phyloP scores from a whole-genome alignment of 306 rosid species.

The Rosa lucieae region DNA sequence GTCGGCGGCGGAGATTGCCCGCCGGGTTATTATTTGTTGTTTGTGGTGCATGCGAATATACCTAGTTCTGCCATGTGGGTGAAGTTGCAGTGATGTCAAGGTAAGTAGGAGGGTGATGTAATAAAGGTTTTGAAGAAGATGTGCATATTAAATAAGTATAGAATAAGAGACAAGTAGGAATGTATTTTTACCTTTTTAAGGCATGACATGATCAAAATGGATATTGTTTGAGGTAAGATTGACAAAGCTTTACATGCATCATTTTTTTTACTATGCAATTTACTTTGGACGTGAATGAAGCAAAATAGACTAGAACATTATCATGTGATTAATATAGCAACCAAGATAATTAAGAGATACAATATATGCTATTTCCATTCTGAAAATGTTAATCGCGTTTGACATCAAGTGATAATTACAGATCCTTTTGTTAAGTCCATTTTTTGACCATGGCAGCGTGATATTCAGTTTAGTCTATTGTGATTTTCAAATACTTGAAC shows the following conservation, averaged over 20 bases:
- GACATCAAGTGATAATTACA: too few relatives aligned
- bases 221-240: background rate
- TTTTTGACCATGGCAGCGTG: too few relatives aligned
- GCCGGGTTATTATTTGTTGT: constrained; percentile 59
- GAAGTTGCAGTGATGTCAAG: constrained; percentile 35
- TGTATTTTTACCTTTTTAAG: background rate
- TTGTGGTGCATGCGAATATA: constrained; percentile 54
- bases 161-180: too few relatives aligned
- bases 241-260: background rate
- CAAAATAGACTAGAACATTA: too few relatives aligned
- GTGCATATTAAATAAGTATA: background rate
- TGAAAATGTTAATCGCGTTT: too few relatives aligned
- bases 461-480: too few relatives aligned
- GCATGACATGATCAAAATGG: background rate
- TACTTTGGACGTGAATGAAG: too few relatives aligned
- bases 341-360: too few relatives aligned
- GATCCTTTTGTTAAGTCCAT: too few relatives aligned
- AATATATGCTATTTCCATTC: background rate
- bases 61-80: constrained; percentile 73
- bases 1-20: constrained; percentile 59
- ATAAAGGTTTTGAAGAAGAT: background rate
- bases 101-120: background rate
- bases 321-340: too few relatives aligned
- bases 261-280: background rate
- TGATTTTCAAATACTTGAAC: too few relatives aligned